phyloP scores from a whole-genome alignment of 2,329 filamentous ascomycete species.

The Pyrenophora teres region DNA sequence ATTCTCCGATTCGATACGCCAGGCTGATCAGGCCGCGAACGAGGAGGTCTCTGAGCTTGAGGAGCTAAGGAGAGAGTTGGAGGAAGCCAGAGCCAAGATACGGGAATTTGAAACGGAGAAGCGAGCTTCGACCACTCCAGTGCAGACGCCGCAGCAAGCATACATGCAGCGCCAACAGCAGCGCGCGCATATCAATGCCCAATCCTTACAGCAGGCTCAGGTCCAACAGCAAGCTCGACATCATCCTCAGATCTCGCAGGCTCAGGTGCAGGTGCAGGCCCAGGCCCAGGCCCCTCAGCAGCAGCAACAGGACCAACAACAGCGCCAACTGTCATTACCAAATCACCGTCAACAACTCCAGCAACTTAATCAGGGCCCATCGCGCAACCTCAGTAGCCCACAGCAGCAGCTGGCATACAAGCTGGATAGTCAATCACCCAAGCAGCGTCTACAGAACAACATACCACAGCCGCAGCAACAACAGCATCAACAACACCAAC shows the following conservation, averaged over 20 bases:
- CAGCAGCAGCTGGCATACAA: constrained; percentile 30
- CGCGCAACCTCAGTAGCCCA: constrained; percentile 17
- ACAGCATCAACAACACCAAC: constrained; percentile 15
- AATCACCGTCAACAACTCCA: constrained; percentile 31
- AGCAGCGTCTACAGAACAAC: constrained; percentile 19
- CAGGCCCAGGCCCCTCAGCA: constrained; percentile 17
- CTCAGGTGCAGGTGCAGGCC: no score
- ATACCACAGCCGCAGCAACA: constrained; percentile 12
- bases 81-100: constrained; percentile 45
- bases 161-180: constrained; percentile 23
- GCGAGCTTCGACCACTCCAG: constrained; percentile 32
- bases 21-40: constrained; percentile 22
- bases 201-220: not conserved
- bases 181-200: no score
- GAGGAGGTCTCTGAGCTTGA: constrained; percentile 38
- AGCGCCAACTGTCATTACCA: constrained; percentile 15
- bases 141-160: constrained; percentile 29
- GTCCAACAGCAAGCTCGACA: constrained; percentile 15
- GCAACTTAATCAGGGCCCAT: constrained; percentile 26
- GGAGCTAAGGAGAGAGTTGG: constrained; percentile 42
- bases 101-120: constrained; percentile 42
- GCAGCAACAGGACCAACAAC: constrained; percentile 15
- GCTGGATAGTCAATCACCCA: constrained; percentile 24
- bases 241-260: constrained; percentile 14
- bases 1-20: constrained; percentile 19